These are phyloP conservation scores for Capronia americana DNA, from an alignment of 2,329 filamentous ascomycete species.

Conservation along the genomic window DNA sequence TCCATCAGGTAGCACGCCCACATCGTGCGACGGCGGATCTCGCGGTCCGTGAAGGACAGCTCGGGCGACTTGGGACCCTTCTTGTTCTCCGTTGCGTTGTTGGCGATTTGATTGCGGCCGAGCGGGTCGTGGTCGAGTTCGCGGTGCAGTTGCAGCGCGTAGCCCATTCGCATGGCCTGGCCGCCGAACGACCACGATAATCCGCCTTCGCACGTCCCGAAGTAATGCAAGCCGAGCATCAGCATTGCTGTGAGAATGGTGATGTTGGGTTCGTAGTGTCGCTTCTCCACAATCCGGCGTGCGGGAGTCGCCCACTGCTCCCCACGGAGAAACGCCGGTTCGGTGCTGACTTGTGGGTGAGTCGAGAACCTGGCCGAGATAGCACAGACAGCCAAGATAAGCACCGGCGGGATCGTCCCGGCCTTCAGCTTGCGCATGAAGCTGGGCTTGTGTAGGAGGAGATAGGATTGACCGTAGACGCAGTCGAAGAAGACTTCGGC, in stretches of 20 bases:
- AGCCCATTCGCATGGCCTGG: constrained; percentile 95
- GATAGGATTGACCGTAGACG: constrained; percentile 93
- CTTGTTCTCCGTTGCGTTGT: constrained; percentile 26
- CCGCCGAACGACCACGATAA: constrained; percentile 95
- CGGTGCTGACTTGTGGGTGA: constrained; percentile 77
- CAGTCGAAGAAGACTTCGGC: constrained; percentile 95
- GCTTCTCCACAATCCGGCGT: constrained; percentile 82
- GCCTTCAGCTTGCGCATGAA: constrained; percentile 84
- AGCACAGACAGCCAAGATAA: constrained; percentile 92
- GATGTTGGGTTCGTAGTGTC: constrained; percentile 94
- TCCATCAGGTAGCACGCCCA: constrained; percentile 99
- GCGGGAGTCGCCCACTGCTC: constrained; percentile 89
- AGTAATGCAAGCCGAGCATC: constrained; percentile 89
- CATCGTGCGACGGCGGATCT: constrained; percentile 93
- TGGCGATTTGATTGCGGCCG: constrained; percentile 58
- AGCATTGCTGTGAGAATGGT: constrained; percentile 91
- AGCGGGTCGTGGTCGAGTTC: constrained; percentile 84
- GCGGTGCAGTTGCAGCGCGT: constrained; percentile 89
- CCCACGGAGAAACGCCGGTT: constrained; percentile 82
- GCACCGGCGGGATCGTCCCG: constrained; percentile 82
- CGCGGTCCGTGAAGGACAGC: constrained; percentile 87
- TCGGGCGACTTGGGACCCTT: constrained; percentile 57
- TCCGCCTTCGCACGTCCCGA: constrained; percentile 94
- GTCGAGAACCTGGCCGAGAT: constrained; percentile 94
- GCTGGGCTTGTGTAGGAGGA: constrained; percentile 93